Evolutionary conservation across 2,329 filamentous ascomycete species (phyloP), one percentile per base, ranked within the genome.

Genomic region (Berkeleyomyces rouxiae): DNA sequence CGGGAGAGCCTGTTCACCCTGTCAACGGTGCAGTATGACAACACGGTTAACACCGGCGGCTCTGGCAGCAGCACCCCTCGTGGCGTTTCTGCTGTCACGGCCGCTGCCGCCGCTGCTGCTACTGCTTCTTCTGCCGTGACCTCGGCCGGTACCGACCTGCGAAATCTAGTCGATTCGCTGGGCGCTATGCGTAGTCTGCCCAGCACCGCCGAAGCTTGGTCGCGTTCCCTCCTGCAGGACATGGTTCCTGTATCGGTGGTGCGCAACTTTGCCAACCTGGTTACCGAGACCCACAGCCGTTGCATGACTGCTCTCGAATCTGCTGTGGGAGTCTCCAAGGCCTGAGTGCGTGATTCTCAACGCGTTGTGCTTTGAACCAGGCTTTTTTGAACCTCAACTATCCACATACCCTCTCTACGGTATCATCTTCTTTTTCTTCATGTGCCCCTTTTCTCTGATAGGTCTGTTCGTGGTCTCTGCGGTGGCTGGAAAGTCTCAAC

Each of bases 241-340:
- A 88, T 91, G 74, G 91, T 97, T 68, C 91, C 93, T 11, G 82
- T 84, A 68, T 90, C 97, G 67, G 90, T 97, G 58, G 90, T 99
- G 61, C 84, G 85, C 68, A 90, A 92, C 72, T 97, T 97, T 77
- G 88, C 88, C 69, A 88, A 89, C 74, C 90, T 95, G 82, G 87
- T 96, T 68, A 83, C 87, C 67, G 87, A 93, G 70, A 86, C 81
- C 74, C 85, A 79, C 11, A 40, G 13, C 44, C 57, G 61, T 36
- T 63, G 55, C 37, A 59, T 59, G 43, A 11, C 42, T 42, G 46
- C 61, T 36, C 10, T 23, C 23, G 37, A 53, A 33, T 23, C 37
- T 13, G 40, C 44, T 51, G 51, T 63, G 57, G 43, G 44, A 10
- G 43, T 57, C 46, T 42, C 61, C 23, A 59, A 59, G 46, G 61